Conservation (phyloP, 2,329 filamentous ascomycete species). For the Magnaporthiopsis poae region DNA sequence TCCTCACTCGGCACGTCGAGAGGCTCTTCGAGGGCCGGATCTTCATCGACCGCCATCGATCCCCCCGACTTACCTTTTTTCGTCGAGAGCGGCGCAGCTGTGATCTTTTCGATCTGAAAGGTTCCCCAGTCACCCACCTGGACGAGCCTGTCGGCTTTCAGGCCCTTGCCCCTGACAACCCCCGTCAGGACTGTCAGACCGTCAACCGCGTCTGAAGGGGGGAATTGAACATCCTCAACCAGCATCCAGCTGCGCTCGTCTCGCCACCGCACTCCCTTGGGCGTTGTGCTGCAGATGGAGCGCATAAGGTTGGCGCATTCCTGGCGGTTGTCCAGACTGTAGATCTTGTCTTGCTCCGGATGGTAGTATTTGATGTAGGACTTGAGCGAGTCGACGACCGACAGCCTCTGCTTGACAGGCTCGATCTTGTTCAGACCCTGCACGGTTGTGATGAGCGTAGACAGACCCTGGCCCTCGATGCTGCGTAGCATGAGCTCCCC, state of each 20-base stretch:
- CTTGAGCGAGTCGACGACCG: conserved; percentile 72
- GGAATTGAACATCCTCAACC: conserved; percentile 70
- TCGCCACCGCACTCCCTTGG: conserved; percentile 90
- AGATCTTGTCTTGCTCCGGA: conserved; percentile 80
- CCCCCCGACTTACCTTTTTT: conserved; percentile 52
- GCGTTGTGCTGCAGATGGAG: conserved; percentile 80
- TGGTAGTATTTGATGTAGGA: conserved; percentile 94
- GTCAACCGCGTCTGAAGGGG: conserved; percentile 37
- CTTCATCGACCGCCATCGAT: conserved; percentile 58
- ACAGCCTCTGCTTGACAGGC: conserved; percentile 65
- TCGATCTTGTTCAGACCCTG: conserved; percentile 71
- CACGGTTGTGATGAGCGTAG: conserved; percentile 78
- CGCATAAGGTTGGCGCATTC: conserved; percentile 86
- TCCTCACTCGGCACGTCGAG: conserved; percentile 68
- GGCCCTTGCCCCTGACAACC: conserved; percentile 69
- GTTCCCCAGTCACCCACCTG: conserved; percentile 91
- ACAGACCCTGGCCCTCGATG: conserved; percentile 88
- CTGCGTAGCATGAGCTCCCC: conserved; percentile 78
- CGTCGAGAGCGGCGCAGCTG: conserved; percentile 57
- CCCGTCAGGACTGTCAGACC: conserved; percentile 70
- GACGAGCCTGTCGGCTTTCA: conserved; percentile 83
- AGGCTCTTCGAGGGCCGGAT: conserved; percentile 37
- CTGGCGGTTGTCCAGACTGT: conserved; percentile 76
- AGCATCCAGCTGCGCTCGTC: conserved; percentile 95
- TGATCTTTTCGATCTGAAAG: conserved; percentile 85